Base-by-base conservation (phyloP, 2,329 filamentous ascomycete species). In the Calonectria montana region DNA sequence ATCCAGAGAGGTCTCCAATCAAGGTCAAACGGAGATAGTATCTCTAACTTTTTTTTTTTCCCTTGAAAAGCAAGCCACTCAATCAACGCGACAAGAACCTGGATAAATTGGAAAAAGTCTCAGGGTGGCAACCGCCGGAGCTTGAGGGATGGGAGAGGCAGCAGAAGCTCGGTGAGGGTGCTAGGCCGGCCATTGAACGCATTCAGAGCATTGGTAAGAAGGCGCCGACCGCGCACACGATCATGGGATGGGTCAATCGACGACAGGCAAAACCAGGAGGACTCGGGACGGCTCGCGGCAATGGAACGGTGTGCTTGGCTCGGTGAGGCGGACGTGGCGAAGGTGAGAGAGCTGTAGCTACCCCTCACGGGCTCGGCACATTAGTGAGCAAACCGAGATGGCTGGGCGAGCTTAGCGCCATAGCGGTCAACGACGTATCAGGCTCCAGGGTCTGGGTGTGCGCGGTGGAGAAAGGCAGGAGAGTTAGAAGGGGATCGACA, bases 401-500 rank as follows among this genome's bases (percentile, higher is more conserved):
- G 21, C 63, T 53, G 63, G 35, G 23, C 35, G 37, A 65, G 39
- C 50, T 66, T 66, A 61, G 55, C 55, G 63, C 65, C 37, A 62
- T 62, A 39, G 39, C 21, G 9, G 12, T 13, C 31, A 16, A 70
- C 47, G 53, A 23, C 55, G 63, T 55, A 57, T 71, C 57, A 71
- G 47, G 50, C 39, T 23, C 53, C 41, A 35, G 65, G 61, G 57
- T 31, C 39, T 12, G n/a, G 21, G 53, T 59, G 53, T 39, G 53
- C 48, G 61, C 35, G 35, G 70, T 72, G 70, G 70, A 69, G 70
- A 72, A 72, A 47, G 18, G 29, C 50, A 31, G 31, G n/a, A 59
- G 57, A 43, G 57, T 31, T 39, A 66, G 57, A 45, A n/a, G 39
- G 39, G n/a, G 7, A 45, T 31, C 29, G 31, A 62, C 57, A 59